Evolutionary conservation across 1,284 basidiomycete genomes (phyloP).

Genomic region (Ganoderma leucocontextum): DNA sequence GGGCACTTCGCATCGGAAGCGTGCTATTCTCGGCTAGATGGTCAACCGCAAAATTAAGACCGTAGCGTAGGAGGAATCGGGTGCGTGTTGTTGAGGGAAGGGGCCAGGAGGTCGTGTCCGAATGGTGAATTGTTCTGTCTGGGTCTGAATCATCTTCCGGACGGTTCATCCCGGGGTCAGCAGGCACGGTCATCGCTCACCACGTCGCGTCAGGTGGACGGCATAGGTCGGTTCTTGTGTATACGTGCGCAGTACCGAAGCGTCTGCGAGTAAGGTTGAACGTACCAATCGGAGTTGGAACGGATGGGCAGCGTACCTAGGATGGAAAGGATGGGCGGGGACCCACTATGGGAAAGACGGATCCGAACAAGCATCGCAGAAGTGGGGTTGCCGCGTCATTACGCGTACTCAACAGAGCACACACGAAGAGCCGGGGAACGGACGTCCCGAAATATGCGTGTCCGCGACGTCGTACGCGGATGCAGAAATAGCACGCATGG

Average conservation of each 20-base stretch:
- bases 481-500: background rate
- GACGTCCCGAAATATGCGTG: background rate
- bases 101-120: background rate
- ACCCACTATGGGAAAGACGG: background rate
- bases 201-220: conserved; percentile 27
- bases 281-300: conserved; percentile 13
- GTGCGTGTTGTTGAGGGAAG: background rate
- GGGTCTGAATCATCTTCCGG: conserved; percentile 11
- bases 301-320: background rate
- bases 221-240: conserved; percentile 16
- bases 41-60: background rate
- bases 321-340: background rate
- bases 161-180: conserved; percentile 22
- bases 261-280: conserved; percentile 4
- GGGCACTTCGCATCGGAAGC: background rate
- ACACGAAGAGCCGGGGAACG: background rate
- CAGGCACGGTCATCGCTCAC: conserved; percentile 13
- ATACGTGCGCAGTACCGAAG: conserved; percentile 15
- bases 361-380: background rate
- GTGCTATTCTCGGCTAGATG: conserved; percentile 6
- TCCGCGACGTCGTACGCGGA: background rate
- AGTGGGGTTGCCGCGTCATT: background rate
- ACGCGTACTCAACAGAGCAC: background rate
- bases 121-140: background rate
- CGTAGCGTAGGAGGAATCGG: background rate